Conservation (phyloP, 371 early-diverging fungal genomes). For the Parasitella parasitica region DNA sequence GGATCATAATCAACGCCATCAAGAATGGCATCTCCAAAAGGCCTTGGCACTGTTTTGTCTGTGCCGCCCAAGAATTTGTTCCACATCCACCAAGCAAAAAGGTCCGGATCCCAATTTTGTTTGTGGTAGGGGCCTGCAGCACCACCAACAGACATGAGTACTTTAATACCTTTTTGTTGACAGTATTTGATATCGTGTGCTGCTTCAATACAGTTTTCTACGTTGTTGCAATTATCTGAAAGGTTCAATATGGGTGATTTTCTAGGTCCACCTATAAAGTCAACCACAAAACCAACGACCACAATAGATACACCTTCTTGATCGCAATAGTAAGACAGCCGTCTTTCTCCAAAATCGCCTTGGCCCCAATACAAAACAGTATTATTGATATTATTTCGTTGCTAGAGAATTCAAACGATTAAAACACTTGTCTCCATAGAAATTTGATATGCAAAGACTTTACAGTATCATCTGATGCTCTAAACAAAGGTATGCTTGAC, state of each 20-base stretch:
- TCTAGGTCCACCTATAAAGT: conserved; percentile 39
- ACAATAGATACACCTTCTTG: conserved; percentile 54
- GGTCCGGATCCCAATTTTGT: conserved; percentile 32
- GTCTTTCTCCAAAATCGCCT: conserved; percentile 34
- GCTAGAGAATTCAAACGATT: background rate
- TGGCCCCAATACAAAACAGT: conserved; percentile 39
- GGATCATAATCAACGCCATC: conserved; percentile 55
- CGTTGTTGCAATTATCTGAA: conserved; percentile 54
- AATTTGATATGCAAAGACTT: background rate
- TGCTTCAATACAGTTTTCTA: conserved; percentile 44
- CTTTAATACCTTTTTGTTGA: conserved; percentile 58
- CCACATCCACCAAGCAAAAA: conserved; percentile 52
- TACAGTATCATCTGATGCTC: background rate
- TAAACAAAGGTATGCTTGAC: background rate
- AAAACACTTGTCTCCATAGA: background rate
- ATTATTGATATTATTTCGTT: conserved; percentile 5
- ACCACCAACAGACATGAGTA: conserved; percentile 56
- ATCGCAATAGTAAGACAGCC: conserved; percentile 55
- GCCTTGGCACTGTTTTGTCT: conserved; percentile 26
- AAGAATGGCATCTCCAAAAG: conserved; percentile 33
- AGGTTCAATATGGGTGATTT: conserved; percentile 48
- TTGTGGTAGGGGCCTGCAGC: conserved; percentile 37
- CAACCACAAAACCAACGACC: conserved; percentile 53
- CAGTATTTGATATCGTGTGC: conserved; percentile 61
- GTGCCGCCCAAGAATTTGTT: conserved; percentile 52